A percentile compares a stretch with the other conserved stretches of the same genome.
Evolutionary conservation across 148 eudicot species (phyloP).

Genomic region (Arbutus unedo): DNA sequence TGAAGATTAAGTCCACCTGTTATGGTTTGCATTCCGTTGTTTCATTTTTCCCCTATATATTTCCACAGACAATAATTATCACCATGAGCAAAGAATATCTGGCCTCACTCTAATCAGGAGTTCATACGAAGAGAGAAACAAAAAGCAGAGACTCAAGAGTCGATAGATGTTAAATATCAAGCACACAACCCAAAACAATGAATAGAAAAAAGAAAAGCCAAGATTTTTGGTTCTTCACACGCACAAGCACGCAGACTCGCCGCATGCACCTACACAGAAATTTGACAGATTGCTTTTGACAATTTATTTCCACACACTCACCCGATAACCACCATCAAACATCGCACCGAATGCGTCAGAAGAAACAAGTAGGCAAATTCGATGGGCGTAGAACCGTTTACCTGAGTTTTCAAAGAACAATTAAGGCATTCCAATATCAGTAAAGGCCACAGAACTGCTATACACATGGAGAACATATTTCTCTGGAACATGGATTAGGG

Average conservation of each 20-base stretch:
- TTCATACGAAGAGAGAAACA: background rate
- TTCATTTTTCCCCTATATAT: background rate
- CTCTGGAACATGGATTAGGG: conserved; percentile 1
- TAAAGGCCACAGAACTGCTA: background rate
- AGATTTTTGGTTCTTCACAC: background rate
- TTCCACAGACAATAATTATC: background rate
- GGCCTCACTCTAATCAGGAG: background rate
- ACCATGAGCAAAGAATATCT: background rate
- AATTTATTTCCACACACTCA: conserved; percentile 27
- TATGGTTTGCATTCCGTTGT: background rate
- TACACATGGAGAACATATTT: background rate
- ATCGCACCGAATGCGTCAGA: conserved; percentile 98
- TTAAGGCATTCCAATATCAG: background rate
- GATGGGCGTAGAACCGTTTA: conserved; percentile 83
- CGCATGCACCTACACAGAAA: background rate
- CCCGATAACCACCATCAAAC: conserved; percentile 99
- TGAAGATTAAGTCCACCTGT: background rate
- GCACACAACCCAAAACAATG: background rate
- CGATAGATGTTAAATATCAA: background rate
- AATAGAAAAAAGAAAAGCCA: background rate
- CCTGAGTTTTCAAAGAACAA: conserved; percentile 36
- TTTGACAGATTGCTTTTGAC: background rate
- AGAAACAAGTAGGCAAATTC: conserved; percentile 93
- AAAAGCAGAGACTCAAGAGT: background rate
- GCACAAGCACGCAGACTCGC: background rate